phyloP scores from a whole-genome alignment of 306 rosid species.

The Crotalaria pallida region DNA sequence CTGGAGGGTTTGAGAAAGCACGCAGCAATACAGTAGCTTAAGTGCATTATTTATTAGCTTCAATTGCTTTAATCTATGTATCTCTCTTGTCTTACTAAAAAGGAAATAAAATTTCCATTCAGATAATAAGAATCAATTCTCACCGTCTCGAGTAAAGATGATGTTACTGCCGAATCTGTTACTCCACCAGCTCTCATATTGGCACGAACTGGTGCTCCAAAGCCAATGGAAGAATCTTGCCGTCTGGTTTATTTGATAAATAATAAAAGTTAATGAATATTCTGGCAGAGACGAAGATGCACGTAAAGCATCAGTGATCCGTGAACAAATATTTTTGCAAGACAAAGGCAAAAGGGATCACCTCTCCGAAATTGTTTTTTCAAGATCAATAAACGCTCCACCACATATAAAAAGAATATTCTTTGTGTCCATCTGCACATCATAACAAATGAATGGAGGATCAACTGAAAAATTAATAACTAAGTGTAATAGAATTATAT shows the following conservation, averaged over 20 bases:
- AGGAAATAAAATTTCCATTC: neutral
- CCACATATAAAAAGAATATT: constrained; percentile 95
- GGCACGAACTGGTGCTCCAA: constrained; percentile 95
- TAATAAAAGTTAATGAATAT: neutral
- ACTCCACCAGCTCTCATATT: constrained; percentile 74
- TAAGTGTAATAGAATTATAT: neutral
- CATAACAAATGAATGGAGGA: constrained; percentile 13
- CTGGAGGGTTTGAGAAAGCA: constrained; percentile 5
- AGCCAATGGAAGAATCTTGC: constrained; percentile 95
- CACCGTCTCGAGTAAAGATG: constrained; percentile 86
- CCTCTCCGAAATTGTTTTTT: constrained; percentile 98
- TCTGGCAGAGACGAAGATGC: neutral
- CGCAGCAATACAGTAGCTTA: neutral
- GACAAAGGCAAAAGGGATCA: constrained; percentile 20
- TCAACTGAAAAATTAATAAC: neutral
- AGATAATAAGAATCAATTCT: constrained; percentile 27
- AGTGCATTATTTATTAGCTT: neutral
- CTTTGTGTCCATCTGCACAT: constrained; percentile 81
- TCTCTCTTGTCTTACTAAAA: neutral
- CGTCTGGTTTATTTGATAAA: constrained; percentile 57
- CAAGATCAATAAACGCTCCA: constrained; percentile 95
- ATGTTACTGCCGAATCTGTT: constrained; percentile 61
- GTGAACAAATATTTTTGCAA: neutral
- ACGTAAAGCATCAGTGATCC: neutral
- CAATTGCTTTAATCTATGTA: neutral